Base-by-base conservation (phyloP, 306 rosid species). In the Hippophae gyantsensis region DNA sequence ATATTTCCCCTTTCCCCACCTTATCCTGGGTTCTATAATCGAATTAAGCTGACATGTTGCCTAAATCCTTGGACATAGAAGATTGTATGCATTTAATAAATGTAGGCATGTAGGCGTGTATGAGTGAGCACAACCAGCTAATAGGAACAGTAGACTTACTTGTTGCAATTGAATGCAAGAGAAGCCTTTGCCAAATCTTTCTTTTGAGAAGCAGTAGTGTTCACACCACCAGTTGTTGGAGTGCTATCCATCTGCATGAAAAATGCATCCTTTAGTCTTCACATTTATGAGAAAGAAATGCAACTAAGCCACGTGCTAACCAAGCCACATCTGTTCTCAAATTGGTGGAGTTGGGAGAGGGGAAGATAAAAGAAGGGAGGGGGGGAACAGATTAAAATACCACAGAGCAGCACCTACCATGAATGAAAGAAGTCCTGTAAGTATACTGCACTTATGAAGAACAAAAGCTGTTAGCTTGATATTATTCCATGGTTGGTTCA, bases 161-260 rank as follows among this genome's bases (percentile, higher is more conserved):
- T 86, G 74, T 82, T 88, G 57, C 88, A 81, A 54, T 92, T 92
- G 84, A 86, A 92, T 47, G 90, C 76, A 62, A 92, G 90, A 61
- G 99, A 92, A 60, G 85, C 61, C 78, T 88, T 86, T 46, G 99
- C 96, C 62, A 92, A 82, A 51, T 84, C 93, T 72, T 84, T 88
- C 88, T 92, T 92, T 88, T 92, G 96, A 5, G 67, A 73, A 63
- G 66, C 72, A 54, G 96, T 83, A 53, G 94, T 83, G 77, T 70
- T 86, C 72, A 92, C 99, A 65, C 99, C 88, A 56, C 99, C 99
- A 9, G 99, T 92, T 47, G 99, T 92, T 50, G 96, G 99, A 74
- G 96, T 92, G 68, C 63, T 88, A 76, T 92, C 99, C 96, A 88
- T 92, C 99, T 92, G 77, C 77, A 64, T 23, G 54, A 71, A 46